Evolutionary conservation across 2,329 filamentous ascomycete genomes (phyloP).

Genomic region (Apiospora malaysiana): DNA sequence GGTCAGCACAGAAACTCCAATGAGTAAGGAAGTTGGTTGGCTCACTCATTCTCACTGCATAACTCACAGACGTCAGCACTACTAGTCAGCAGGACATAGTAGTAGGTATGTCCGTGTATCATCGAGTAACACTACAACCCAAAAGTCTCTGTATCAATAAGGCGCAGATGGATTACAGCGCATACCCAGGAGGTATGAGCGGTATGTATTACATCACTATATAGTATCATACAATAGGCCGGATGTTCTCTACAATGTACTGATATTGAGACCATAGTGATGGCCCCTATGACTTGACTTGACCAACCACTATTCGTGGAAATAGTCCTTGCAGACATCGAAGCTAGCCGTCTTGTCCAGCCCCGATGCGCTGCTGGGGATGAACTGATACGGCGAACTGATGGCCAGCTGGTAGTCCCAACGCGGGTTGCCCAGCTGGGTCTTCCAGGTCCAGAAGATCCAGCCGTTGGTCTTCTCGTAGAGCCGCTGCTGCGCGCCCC

Average conservation of each 20-base stretch:
- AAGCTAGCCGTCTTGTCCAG: neutral
- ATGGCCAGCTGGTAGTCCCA: constrained; percentile 36
- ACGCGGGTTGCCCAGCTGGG: constrained; percentile 45
- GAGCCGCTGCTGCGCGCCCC: constrained; percentile 42
- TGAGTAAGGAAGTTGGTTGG: neutral
- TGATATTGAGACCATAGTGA: neutral
- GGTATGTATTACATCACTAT: neutral
- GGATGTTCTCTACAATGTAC: neutral
- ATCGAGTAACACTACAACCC: neutral
- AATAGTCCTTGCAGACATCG: neutral
- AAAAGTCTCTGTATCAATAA: neutral
- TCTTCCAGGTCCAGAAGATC: constrained; percentile 64
- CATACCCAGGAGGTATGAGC: neutral
- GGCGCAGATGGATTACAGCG: neutral
- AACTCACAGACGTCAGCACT: neutral
- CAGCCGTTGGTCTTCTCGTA: constrained; percentile 56
- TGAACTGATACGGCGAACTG: constrained; percentile 9
- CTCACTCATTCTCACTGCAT: neutral
- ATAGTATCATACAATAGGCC: neutral
- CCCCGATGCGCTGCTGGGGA: constrained; percentile 11
- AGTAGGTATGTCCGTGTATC: neutral
- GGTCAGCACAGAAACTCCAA: neutral
- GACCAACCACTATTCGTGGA: neutral
- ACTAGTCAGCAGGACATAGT: neutral
- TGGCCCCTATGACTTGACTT: neutral